These are phyloP conservation scores for Capillidium rhysosporum DNA, from an alignment of 371 early-diverging fungal genomes.

Conservation along the genomic window DNA sequence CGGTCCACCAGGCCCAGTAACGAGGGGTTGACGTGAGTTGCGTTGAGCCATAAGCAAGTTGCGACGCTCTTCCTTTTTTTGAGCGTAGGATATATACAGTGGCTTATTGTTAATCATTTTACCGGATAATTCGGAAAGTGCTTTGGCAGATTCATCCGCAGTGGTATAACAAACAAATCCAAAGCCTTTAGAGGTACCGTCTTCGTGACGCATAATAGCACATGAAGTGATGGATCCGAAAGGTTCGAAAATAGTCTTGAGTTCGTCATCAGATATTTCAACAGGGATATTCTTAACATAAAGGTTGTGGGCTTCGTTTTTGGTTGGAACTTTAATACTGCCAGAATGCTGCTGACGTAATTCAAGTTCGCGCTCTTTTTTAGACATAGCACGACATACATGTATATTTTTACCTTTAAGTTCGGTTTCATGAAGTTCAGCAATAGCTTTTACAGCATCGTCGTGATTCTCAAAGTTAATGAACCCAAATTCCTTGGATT, in stretches of 20 bases:
- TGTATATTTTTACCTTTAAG: conserved; percentile 80
- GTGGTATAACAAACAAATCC: conserved; percentile 84
- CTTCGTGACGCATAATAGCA: conserved; percentile 93
- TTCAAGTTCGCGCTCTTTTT: conserved; percentile 93
- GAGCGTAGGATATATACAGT: conserved; percentile 92
- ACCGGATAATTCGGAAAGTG: conserved; percentile 79
- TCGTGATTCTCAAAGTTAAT: conserved; percentile 93
- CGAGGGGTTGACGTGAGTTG: conserved; percentile 38
- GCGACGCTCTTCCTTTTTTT: conserved; percentile 90
- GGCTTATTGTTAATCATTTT: conserved; percentile 87
- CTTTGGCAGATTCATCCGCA: conserved; percentile 80
- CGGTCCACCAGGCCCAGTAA: background rate
- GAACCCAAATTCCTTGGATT: conserved; percentile 86
- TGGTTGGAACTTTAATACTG: conserved; percentile 84
- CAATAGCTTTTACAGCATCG: conserved; percentile 80
- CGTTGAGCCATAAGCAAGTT: conserved; percentile 86
- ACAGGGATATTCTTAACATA: conserved; percentile 97
- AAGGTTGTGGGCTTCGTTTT: conserved; percentile 95
- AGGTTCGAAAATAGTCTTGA: conserved; percentile 84
- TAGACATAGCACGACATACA: conserved; percentile 97
- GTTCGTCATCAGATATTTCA: conserved; percentile 80
- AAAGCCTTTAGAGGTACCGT: conserved; percentile 58
- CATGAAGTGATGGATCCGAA: conserved; percentile 92
- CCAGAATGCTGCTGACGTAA: conserved; percentile 82
- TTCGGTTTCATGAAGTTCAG: conserved; percentile 82